phyloP scores from a whole-genome alignment of 2,329 filamentous ascomycete species.

The Neopestalotiopsis sp. region DNA sequence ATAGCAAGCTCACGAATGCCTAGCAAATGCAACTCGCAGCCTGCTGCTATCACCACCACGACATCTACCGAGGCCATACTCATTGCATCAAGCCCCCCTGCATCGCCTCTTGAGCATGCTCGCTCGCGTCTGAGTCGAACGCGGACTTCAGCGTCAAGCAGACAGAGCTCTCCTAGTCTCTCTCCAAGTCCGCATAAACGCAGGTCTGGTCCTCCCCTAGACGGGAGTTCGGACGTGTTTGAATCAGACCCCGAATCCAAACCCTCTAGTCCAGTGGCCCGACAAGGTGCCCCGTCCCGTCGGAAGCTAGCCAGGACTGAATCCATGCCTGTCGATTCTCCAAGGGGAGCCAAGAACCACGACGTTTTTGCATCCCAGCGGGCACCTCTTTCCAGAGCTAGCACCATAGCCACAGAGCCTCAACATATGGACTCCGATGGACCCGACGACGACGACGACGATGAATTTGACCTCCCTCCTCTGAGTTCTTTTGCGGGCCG shows the following conservation, averaged over 20 bases:
- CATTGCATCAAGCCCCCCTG: slow-evolving; percentile 50
- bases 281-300: slow-evolving; percentile 22
- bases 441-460: slow-evolving; percentile 1
- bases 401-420: slow-evolving; percentile 6
- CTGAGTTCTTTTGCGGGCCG: slow-evolving; percentile 25
- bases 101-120: slow-evolving; percentile 35
- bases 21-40: slow-evolving; percentile 5
- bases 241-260: neutral
- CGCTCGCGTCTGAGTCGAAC: slow-evolving; percentile 26
- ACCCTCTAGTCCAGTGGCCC: slow-evolving; percentile 24
- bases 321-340: slow-evolving; percentile 28
- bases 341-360: neutral
- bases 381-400: slow-evolving; percentile 23
- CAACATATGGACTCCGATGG: neutral
- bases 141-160: neutral
- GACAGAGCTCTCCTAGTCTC: neutral
- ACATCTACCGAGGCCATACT: slow-evolving; percentile 43
- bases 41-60: slow-evolving; percentile 21
- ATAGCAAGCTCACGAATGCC: slow-evolving; percentile 47
- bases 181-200: slow-evolving; percentile 13
- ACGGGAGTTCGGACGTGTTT: neutral
- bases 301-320: slow-evolving; percentile 35
- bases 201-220: slow-evolving; percentile 22
- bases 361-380: neutral
- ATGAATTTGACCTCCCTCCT: slow-evolving; percentile 30